Base-by-base conservation (phyloP, 176 grass and related monocot genomes). In the Cenchrus fungigraminus region DNA sequence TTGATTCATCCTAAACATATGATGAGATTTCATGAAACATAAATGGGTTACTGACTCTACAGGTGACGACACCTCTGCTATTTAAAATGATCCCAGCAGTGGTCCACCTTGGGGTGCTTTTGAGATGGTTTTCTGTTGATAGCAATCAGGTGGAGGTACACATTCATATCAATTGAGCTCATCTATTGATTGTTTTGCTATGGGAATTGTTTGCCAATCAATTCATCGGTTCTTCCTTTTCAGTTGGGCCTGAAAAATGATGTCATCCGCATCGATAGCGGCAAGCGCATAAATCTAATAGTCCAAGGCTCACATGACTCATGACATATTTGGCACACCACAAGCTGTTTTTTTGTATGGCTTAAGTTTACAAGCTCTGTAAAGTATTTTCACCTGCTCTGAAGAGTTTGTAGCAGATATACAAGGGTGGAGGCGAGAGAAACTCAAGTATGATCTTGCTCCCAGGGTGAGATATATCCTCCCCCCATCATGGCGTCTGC, bases 71-170 rank as follows among this genome's bases (percentile, higher is more conserved):
- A 81, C 97, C 94, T 66, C 81, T 99, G 76, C 86, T 99, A 56
- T 99, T 97, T 84, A 99, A 99, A 92, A 90, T 99, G 87, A 99
- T 99, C 65, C 97, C 97, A 29, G 91, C 97, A 32, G 92, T 99
- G 60, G 88, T 97, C 49, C 97, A 97, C 73, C 97, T 99, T 17
- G 97, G 97, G 74, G 94, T 99, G 69, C 88, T 99, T 20, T 83
- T 99, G 79, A 85, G 97, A 78, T 99, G 97, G 97, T 99, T 99
- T 82, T 91, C 97, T 29, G 90, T 94, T 51, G 97, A 99, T 88
- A 91, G 56, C 81, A 91, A 84, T 84, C 93, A 96, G 77, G 88
- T 92, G 83, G 95, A 97, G 95, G 95, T 97, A 97, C 73, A 83
- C 52, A 37, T 78, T 74, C 84, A 88, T 91, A 86, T 86, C 37